Percentiles rank a stretch among this genome's conserved stretches.
These are phyloP conservation scores for Trichomonas vaginalis DNA, from an alignment of 208 protist genomes.

Conservation along the genomic window DNA sequence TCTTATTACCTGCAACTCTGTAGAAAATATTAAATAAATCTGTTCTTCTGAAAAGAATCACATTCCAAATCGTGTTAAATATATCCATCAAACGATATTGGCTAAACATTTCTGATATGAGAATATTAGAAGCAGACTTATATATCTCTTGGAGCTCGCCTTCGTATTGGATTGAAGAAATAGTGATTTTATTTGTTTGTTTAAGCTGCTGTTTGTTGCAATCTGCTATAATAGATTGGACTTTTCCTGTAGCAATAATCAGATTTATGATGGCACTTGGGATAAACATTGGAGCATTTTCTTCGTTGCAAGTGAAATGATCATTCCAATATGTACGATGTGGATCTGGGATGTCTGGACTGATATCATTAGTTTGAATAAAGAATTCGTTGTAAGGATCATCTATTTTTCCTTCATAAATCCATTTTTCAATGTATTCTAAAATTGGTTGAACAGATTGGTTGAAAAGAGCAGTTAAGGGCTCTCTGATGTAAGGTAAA, in stretches of 20 bases:
- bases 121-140: neutral
- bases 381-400: slow-evolving; percentile 14
- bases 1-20: neutral
- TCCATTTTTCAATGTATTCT: neutral
- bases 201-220: neutral
- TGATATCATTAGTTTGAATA: neutral
- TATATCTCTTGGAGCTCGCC: neutral
- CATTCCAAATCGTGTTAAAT: neutral
- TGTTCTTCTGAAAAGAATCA: neutral
- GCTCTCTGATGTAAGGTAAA: neutral
- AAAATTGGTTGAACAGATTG: neutral
- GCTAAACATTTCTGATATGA: neutral
- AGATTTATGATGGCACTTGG: neutral
- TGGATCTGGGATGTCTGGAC: no score
- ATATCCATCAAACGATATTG: neutral
- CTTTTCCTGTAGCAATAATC: neutral
- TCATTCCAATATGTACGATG: neutral
- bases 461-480: neutral
- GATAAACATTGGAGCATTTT: neutral
- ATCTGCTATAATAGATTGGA: neutral
- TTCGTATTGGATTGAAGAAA: neutral
- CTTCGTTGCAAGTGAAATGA: neutral
- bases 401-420: neutral
- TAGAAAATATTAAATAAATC: neutral
- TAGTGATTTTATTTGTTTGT: neutral